These are phyloP conservation scores for Mariannaea sp. DNA, from an alignment of 2,329 filamentous ascomycete genomes.

Conservation along the genomic window DNA sequence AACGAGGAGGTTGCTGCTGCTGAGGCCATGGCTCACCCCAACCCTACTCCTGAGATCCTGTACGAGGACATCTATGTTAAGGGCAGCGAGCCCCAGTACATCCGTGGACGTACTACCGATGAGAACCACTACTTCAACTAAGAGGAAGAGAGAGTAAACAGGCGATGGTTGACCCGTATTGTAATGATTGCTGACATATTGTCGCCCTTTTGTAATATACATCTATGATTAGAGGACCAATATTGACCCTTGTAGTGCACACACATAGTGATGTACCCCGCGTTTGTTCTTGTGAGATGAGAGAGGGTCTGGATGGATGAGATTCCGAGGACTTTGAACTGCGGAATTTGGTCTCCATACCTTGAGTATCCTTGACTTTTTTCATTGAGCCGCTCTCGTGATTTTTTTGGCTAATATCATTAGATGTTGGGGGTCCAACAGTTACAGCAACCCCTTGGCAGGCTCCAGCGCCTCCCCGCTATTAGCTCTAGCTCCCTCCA, in stretches of 20 bases:
- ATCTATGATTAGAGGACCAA: constrained; percentile 38
- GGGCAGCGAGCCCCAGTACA: constrained; percentile 36
- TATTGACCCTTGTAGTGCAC: constrained; percentile 33
- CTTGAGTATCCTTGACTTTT: too few species aligned
- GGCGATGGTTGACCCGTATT: constrained; percentile 20
- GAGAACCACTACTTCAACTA: constrained; percentile 90
- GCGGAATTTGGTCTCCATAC: background rate
- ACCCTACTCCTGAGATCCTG: constrained; percentile 78
- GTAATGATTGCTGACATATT: constrained; percentile 42
- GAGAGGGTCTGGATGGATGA: constrained; percentile 20
- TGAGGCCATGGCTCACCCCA: constrained; percentile 84
- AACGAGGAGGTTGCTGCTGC: constrained; percentile 89
- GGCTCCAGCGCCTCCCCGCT: too few species aligned
- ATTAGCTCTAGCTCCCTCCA: too few species aligned
- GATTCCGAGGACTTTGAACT: background rate
- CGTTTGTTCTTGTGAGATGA: constrained; percentile 32
- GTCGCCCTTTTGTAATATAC: constrained; percentile 41
- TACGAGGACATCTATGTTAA: constrained; percentile 64
- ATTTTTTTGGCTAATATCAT: too few species aligned
- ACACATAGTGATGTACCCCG: constrained; percentile 30
- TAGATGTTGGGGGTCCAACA: background rate
- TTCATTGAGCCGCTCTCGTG: background rate
- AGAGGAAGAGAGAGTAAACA: constrained; percentile 33
- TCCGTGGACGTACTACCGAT: constrained; percentile 62
- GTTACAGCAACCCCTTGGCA: too few species aligned